Percentiles rank a stretch among this genome's conserved stretches.
Evolutionary conservation across 2,329 filamentous ascomycete species (phyloP).

Genomic region (Phyllosticta citrichinensis): DNA sequence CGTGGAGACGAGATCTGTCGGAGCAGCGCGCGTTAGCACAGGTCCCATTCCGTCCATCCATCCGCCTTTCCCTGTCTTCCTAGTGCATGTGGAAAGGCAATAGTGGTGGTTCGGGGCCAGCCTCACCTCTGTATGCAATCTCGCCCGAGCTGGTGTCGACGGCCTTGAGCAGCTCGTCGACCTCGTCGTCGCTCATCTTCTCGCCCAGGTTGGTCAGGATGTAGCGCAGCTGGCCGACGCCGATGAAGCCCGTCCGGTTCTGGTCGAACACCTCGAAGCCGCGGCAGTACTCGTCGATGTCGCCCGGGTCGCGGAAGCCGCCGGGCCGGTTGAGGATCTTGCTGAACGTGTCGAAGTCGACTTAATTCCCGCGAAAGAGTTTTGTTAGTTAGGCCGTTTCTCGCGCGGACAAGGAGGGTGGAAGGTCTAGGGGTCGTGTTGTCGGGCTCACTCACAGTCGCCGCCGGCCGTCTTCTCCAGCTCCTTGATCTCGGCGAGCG

Average conservation of each 20-base stretch:
- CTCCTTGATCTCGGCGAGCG: constrained; percentile 82
- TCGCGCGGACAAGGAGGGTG: neutral
- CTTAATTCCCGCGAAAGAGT: constrained; percentile 36
- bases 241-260: constrained; percentile 96
- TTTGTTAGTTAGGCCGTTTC: constrained; percentile 43
- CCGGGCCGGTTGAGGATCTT: constrained; percentile 62
- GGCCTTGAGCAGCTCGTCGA: constrained; percentile 96
- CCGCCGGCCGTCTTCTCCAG: constrained; percentile 81
- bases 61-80: neutral
- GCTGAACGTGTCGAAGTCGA: constrained; percentile 96
- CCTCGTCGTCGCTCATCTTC: constrained; percentile 99
- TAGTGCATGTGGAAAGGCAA: too few species aligned
- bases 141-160: constrained; percentile 93
- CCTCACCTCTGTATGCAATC: constrained; percentile 90
- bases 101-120: too few species aligned
- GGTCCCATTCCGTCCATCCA: neutral
- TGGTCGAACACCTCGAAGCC: constrained; percentile 99
- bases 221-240: constrained; percentile 94
- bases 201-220: constrained; percentile 95
- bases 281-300: constrained; percentile 95
- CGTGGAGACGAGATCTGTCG: constrained; percentile 7
- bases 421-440: neutral
- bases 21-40: neutral
- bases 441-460: constrained; percentile 62
- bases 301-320: constrained; percentile 86